Base-by-base conservation (phyloP, 306 rosid genomes). In the Ochetophila trinervis region DNA sequence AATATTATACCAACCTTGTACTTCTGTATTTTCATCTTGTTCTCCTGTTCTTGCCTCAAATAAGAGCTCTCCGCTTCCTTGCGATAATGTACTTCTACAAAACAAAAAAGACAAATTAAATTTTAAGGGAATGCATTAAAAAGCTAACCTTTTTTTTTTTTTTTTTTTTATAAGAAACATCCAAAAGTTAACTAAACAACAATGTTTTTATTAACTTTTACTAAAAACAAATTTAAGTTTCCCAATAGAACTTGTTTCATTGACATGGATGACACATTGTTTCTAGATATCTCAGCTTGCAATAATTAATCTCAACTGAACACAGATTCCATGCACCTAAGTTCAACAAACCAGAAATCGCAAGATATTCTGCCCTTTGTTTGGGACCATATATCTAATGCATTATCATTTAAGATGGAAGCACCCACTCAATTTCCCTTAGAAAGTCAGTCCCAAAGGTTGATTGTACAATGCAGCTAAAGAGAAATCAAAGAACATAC, bases 41-140 rank as follows among this genome's bases (percentile, higher is more conserved):
- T 81, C 80, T 63, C 63, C 62, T 75, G 89, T 68, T 44, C 84
- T 66, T 58, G 72, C 67, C 70, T 82, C 88, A 92, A 71, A 79
- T 57, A 61, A 67, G 84, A 70, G 70, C 88, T 87, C 80, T 85
- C 91, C 34, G n/a, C 74, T 66, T 83, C 84, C 75, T 79, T 79
- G 23, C 57, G 70, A 52, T 60, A 44, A 50, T 79, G 51, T 67
- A 63, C 80, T 80, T 82, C 96, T 85, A 75, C 74, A 82, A 64
- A 67, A 57, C 13, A 69, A 74, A 45, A 76, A 52, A 54, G 20
- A 54, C 36, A 44, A 20, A 48, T 35, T n/a, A n/a, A n/a, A n/a
- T n/a, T n/a, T n/a, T n/a, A n/a, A n/a, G n/a, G n/a, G n/a, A n/a
- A n/a, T n/a, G n/a, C n/a, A n/a, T n/a, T n/a, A n/a, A n/a, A n/a